Percentiles rank a stretch among this genome's conserved stretches.
phyloP scores from a whole-genome alignment of 257 asterid genomes.

The Capsicum pubescens region DNA sequence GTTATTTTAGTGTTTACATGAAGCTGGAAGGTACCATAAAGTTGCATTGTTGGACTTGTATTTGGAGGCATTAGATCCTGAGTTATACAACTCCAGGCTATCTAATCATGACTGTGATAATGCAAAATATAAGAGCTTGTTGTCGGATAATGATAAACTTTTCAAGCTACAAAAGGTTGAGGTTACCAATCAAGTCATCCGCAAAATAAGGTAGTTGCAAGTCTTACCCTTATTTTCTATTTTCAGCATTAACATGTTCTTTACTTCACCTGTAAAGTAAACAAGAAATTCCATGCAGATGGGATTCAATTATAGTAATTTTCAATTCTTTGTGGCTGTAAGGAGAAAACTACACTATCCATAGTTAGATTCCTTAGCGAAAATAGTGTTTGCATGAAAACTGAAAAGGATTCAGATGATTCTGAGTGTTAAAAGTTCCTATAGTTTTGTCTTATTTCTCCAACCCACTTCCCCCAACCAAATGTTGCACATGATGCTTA shows the following conservation, averaged over 20 bases:
- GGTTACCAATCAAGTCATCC: conserved; percentile 52
- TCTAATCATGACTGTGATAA: conserved; percentile 42
- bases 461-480: neutral
- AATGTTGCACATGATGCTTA: neutral
- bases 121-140: conserved; percentile 41
- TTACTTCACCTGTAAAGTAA: conserved; percentile 9
- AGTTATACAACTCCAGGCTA: conserved; percentile 44
- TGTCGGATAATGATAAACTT: conserved; percentile 38
- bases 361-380: conserved; percentile 4
- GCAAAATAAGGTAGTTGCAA: conserved; percentile 59
- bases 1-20: conserved; percentile 65
- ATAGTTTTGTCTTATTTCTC: neutral
- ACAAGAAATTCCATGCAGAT: neutral
- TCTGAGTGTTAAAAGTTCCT: conserved; percentile 23
- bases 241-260: neutral
- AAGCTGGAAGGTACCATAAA: conserved; percentile 71
- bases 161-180: conserved; percentile 49
- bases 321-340: neutral
- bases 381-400: conserved; percentile 17
- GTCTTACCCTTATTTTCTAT: neutral
- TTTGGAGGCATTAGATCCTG: conserved; percentile 72
- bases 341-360: conserved; percentile 9
- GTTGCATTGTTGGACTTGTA: conserved; percentile 68
- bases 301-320: neutral
- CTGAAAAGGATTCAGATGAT: conserved; percentile 17